phyloP scores from a whole-genome alignment of 805 yeast species.

The Metschnikowia arizonensis region DNA sequence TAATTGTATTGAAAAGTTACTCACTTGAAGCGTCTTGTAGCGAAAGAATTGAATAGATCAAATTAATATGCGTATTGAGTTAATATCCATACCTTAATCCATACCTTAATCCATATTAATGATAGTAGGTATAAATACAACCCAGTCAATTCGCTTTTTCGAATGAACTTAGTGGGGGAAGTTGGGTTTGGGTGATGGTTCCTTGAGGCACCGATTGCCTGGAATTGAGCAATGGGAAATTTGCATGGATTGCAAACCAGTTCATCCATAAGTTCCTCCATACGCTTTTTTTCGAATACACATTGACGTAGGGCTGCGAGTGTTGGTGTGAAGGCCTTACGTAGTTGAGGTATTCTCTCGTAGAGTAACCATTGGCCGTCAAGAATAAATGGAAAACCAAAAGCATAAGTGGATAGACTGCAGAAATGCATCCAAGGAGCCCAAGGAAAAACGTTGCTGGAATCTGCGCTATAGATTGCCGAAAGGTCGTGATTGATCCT shows the following conservation, averaged over 20 bases:
- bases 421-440: conserved; percentile 41
- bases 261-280: conserved; percentile 29
- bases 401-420: conserved; percentile 55
- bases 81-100: too few relatives aligned
- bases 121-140: too few relatives aligned
- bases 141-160: conserved; percentile 1
- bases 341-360: conserved; percentile 64
- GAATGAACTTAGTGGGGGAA: conserved; percentile 10
- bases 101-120: too few relatives aligned
- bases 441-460: conserved; percentile 49
- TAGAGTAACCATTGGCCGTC: conserved; percentile 57
- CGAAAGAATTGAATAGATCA: not conserved
- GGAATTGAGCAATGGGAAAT: conserved; percentile 11
- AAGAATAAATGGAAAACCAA: conserved; percentile 52
- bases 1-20: not conserved
- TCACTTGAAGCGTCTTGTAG: not conserved
- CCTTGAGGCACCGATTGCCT: conserved; percentile 8
- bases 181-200: conserved; percentile 9
- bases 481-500: conserved; percentile 4
- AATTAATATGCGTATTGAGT: too few relatives aligned
- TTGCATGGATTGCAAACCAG: conserved; percentile 36
- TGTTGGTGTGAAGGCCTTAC: conserved; percentile 29
- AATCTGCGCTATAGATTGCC: conserved; percentile 9
- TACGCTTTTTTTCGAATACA: conserved; percentile 24
- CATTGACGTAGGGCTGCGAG: conserved; percentile 32